Evolutionary conservation across 73 alveolate genomes (phyloP).

Genomic region (Paramecium biaurelia): DNA sequence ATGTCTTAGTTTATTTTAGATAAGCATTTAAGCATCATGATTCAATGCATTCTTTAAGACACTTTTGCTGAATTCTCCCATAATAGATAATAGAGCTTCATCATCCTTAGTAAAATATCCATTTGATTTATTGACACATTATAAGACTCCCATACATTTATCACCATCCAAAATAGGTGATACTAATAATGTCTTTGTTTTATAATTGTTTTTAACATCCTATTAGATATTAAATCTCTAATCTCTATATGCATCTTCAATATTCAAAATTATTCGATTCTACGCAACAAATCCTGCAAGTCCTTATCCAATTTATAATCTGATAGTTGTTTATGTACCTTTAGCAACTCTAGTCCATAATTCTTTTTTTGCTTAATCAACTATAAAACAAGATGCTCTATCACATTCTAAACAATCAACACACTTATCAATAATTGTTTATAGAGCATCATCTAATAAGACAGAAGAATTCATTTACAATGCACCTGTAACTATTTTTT

Average conservation of each 20-base stretch:
- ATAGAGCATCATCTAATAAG: slow-evolving; percentile 60
- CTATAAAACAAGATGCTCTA: slow-evolving; percentile 75
- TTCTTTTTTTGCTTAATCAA: slow-evolving; percentile 67
- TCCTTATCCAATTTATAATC: slow-evolving; percentile 70
- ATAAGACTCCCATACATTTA: slow-evolving; percentile 50
- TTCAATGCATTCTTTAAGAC: slow-evolving; percentile 59
- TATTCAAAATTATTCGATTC: slow-evolving; percentile 55
- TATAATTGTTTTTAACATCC: slow-evolving; percentile 68
- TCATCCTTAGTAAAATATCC: slow-evolving; percentile 69
- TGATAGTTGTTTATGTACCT: slow-evolving; percentile 59
- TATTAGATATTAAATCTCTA: slow-evolving; percentile 68
- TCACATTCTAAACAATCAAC: slow-evolving; percentile 69
- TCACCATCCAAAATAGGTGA: slow-evolving; percentile 70
- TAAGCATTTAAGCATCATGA: slow-evolving; percentile 42
- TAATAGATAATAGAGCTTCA: slow-evolving; percentile 38
- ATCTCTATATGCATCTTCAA: slow-evolving; percentile 73
- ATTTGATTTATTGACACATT: slow-evolving; percentile 65
- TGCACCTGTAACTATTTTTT: slow-evolving; percentile 52
- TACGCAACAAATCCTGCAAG: slow-evolving; percentile 72
- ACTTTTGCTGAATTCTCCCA: slow-evolving; percentile 45
- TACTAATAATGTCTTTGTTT: slow-evolving; percentile 69
- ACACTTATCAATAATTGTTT: slow-evolving; percentile 50
- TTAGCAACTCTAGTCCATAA: slow-evolving; percentile 77
- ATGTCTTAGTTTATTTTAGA: slow-evolving; percentile 51
- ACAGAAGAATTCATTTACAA: slow-evolving; percentile 53